Base-by-base conservation (phyloP, 768 basidiomycete genomes). In the Auriscalpium microsporum region DNA sequence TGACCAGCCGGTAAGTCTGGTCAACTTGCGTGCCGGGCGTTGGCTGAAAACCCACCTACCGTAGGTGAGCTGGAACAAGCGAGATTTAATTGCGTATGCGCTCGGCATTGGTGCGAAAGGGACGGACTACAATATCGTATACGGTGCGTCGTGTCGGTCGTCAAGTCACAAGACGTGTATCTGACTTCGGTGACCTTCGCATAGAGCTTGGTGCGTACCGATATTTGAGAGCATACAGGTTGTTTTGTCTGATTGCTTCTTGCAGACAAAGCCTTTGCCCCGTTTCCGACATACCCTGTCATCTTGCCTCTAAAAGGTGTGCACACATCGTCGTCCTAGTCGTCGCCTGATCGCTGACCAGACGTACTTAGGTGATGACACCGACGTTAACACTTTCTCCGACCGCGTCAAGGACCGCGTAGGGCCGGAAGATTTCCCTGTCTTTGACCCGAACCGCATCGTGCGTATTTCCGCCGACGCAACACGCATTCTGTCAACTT, bases 231-330 rank as follows among this genome's bases (percentile, higher is more conserved):
- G 7, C 9, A 19, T 14, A 10, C 19, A 11, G 7, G 11, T 44
- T 28, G 10, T 14, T 35, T 35, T 35, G 51, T 45, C 45, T 34
- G 17, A 44, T 47, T 34, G 37, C 19, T 10, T 10, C 14, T 8
- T 40, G 13, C 56, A 87, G 86, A 86, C 70, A 76, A 78, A 57
- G 73, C 78, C 33, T 94, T 87, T 69, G 74, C 84, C 13, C 80
- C 90, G 3, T 75, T 94, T 63, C 91, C 92, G 9, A 93, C 91
- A 0, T 94, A 86, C 68, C 90, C 91, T 2, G 88, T 90, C 14
- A 87, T 89, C 0, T 76, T 94, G 6, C 72, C 69, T 33, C 75
- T 91, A 65, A 92, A 90, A 71, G 84, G 80, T 54, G 38, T 57
- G 3, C 56, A 19, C 37, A n/a, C n/a, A n/a, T n/a, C n/a, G 9